phyloP scores from a whole-genome alignment of 2,329 filamentous ascomycete genomes.

The Hypoxylon sp. region DNA sequence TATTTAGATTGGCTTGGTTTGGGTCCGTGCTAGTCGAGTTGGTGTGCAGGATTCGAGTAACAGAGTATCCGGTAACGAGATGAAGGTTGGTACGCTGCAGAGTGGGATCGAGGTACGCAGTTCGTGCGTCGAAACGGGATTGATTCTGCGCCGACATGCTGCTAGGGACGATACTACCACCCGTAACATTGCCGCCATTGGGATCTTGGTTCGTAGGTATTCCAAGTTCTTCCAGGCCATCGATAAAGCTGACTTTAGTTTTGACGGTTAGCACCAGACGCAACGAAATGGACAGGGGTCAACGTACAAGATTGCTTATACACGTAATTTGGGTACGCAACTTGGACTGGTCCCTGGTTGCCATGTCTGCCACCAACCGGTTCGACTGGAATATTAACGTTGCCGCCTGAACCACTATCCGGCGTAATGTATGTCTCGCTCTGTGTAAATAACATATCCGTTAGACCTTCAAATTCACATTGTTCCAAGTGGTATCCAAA shows the following conservation, averaged over 20 bases:
- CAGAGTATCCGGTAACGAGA: slow-evolving; percentile 50
- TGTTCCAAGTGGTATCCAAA: too few species aligned
- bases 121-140: slow-evolving; percentile 52
- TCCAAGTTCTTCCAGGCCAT: slow-evolving; percentile 50
- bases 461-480: too few species aligned
- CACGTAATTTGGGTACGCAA: slow-evolving; percentile 51
- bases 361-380: slow-evolving; percentile 47
- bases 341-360: slow-evolving; percentile 48
- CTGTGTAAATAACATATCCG: slow-evolving; percentile 35
- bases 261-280: slow-evolving; percentile 1
- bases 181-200: slow-evolving; percentile 50
- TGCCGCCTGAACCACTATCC: slow-evolving; percentile 30
- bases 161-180: slow-evolving; percentile 50
- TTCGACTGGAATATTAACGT: slow-evolving; percentile 39
- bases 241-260: slow-evolving; percentile 49
- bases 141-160: slow-evolving; percentile 51
- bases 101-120: slow-evolving; percentile 52
- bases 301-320: slow-evolving; percentile 52
- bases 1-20: slow-evolving; percentile 26
- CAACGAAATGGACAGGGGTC: too few species aligned
- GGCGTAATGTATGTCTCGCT: slow-evolving; percentile 49
- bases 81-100: slow-evolving; percentile 51
- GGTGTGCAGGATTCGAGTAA: slow-evolving; percentile 48
- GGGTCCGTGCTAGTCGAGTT: slow-evolving; percentile 17
- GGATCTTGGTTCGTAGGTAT: slow-evolving; percentile 48